Conservation (phyloP, 306 rosid genomes). For the Vigna nakashimae region DNA sequence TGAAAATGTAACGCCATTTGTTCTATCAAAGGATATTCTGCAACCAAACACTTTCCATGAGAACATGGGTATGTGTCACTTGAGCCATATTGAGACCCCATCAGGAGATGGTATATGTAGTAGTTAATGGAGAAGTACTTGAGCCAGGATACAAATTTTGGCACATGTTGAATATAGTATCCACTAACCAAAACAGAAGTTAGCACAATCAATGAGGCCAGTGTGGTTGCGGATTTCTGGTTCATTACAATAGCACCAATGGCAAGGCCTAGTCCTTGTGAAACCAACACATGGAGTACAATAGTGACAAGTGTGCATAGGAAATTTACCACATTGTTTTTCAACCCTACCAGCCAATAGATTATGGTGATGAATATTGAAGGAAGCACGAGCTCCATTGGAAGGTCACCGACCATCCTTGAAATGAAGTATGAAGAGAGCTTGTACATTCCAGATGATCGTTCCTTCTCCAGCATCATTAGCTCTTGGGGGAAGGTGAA, state of each 20-base stretch:
- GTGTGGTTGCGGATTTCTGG: slow-evolving; percentile 52
- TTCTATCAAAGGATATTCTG: slow-evolving; percentile 53
- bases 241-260: slow-evolving; percentile 66
- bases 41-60: slow-evolving; percentile 39
- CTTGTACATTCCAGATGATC: slow-evolving; percentile 71
- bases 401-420: slow-evolving; percentile 52
- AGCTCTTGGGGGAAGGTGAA: slow-evolving; percentile 66
- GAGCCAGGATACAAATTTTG: slow-evolving; percentile 61
- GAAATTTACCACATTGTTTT: slow-evolving; percentile 35
- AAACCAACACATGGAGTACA: slow-evolving; percentile 51
- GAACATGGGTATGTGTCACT: slow-evolving; percentile 56
- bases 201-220: slow-evolving; percentile 61
- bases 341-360: slow-evolving; percentile 65
- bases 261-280: slow-evolving; percentile 71
- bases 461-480: slow-evolving; percentile 61
- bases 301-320: slow-evolving; percentile 38
- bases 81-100: slow-evolving; percentile 56
- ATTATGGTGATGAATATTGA: slow-evolving; percentile 48
- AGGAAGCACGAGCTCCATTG: slow-evolving; percentile 71
- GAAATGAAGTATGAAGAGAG: slow-evolving; percentile 72
- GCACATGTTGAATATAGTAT: slow-evolving; percentile 60
- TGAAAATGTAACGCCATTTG: slow-evolving; percentile 50
- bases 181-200: slow-evolving; percentile 56
- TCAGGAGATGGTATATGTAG: slow-evolving; percentile 54
- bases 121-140: slow-evolving; percentile 54